A percentile compares a stretch with the other conserved stretches of the same genome.
Conservation (phyloP, 805 yeast genomes). For the Cyberlindnera xishuangbannaensis region DNA sequence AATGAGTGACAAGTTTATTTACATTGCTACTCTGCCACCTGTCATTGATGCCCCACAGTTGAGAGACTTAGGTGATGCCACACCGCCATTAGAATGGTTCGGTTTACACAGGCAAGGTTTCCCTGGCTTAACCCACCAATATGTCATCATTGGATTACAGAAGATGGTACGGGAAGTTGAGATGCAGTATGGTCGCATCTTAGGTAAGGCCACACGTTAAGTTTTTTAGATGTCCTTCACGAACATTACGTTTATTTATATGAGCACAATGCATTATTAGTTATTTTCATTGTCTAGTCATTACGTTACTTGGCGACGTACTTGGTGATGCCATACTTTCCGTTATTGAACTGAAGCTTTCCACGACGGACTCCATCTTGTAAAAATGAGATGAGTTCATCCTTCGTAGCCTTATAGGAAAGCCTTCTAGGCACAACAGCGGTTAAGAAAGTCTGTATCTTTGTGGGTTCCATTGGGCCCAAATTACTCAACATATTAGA, state of each 20-base stretch:
- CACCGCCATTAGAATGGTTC: slow-evolving; percentile 98
- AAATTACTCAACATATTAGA: slow-evolving; percentile 52
- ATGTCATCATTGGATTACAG: slow-evolving; percentile 68
- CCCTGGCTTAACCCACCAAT: slow-evolving; percentile 83
- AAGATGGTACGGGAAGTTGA: slow-evolving; percentile 64
- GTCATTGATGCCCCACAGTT: slow-evolving; percentile 84
- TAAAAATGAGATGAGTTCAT: slow-evolving; percentile 5
- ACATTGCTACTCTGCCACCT: slow-evolving; percentile 67
- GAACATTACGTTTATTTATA: too few relatives aligned
- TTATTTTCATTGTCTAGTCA: slow-evolving; percentile 1
- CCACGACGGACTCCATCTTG: slow-evolving; percentile 4
- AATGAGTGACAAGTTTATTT: slow-evolving; percentile 43
- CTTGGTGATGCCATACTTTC: slow-evolving; percentile 6
- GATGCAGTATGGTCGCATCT: slow-evolving; percentile 35
- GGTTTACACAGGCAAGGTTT: slow-evolving; percentile 84
- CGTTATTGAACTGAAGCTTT: slow-evolving; percentile 2
- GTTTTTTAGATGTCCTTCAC: background rate
- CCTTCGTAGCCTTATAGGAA: slow-evolving; percentile 2
- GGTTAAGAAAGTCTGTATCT: slow-evolving; percentile 48
- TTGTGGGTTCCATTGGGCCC: slow-evolving; percentile 41
- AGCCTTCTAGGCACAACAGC: slow-evolving; percentile 50
- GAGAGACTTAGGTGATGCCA: slow-evolving; percentile 90
- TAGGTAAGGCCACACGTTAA: slow-evolving; percentile 28
- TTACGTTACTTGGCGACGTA: background rate
- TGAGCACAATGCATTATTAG: too few relatives aligned